Percentiles rank a stretch among this genome's conserved stretches.
These are phyloP conservation scores for Millerozyma miso DNA, from an alignment of 805 yeast genomes.

Conservation along the genomic window DNA sequence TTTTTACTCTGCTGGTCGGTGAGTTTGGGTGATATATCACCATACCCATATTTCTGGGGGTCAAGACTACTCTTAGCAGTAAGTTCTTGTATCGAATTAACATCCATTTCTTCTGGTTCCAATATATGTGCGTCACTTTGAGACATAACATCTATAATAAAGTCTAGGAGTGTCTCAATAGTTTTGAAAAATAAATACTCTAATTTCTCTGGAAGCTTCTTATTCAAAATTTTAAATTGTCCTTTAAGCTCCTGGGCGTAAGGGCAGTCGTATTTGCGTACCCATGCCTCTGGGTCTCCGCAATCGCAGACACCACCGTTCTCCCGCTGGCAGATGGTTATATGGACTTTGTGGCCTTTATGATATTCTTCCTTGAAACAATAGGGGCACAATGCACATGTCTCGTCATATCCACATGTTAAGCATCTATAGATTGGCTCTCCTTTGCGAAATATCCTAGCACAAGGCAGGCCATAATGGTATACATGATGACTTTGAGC, in stretches of 20 bases:
- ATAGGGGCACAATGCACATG: constrained; percentile 75
- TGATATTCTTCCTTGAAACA: constrained; percentile 74
- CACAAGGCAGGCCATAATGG: constrained; percentile 71
- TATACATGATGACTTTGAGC: constrained; percentile 28
- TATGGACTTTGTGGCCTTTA: constrained; percentile 65
- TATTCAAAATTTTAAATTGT: constrained; percentile 2
- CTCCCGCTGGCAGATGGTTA: constrained; percentile 58
- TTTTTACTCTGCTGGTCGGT: constrained; percentile 37
- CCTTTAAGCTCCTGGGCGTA: constrained; percentile 13
- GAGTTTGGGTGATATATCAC: constrained; percentile 14
- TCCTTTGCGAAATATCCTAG: constrained; percentile 66
- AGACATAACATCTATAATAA: constrained; percentile 56
- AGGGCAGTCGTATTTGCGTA: constrained; percentile 47
- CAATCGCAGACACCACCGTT: constrained; percentile 86
- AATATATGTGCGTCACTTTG: constrained; percentile 41
- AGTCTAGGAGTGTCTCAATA: constrained; percentile 51
- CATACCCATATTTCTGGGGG: constrained; percentile 42
- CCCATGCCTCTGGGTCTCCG: constrained; percentile 88
- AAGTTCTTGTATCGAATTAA: constrained; percentile 21
- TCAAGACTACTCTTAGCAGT: constrained; percentile 31
- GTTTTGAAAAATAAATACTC: constrained; percentile 33
- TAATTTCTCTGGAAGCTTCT: constrained; percentile 42
- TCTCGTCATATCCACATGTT: constrained; percentile 74
- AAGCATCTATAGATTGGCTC: constrained; percentile 79
- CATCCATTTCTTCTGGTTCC: constrained; percentile 21